Evolutionary conservation across 1,139 yeast species (phyloP), one percentile per base, ranked within the genome.

Genomic region (Spathaspora sp.): DNA sequence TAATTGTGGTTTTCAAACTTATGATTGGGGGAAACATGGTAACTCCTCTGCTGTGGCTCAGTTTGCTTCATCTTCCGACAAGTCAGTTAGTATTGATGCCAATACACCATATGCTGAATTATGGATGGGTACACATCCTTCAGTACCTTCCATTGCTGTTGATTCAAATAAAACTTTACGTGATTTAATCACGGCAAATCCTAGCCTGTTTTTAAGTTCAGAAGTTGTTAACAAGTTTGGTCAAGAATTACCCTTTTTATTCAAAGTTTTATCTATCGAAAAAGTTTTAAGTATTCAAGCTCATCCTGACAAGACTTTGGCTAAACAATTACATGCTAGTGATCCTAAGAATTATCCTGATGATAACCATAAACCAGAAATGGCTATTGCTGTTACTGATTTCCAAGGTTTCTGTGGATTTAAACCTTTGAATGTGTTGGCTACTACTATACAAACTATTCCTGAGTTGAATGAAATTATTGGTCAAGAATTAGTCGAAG

Each of bases 101-200:
- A 47, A 74, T 40, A 81, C 84, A 63, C 98, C 96, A 10, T 88
- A 88, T 58, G 95, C 96, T 33, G 95, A 88, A 65, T 76, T 93
- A 56, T 93, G 99, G 99, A 93, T 93, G 99, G 99, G 99, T 25
- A 90, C 98, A 25, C 99, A 93, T 62, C 95, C 96, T 44, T 86
- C 87, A 43, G 90, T 88, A 11, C 97, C 98, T 16, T 86, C 96
- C n/a, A 70, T 70, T 45, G 78, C 81, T 39, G 76, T 78, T 16
- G 78, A 73, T 25, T 67, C 74, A 33, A 82, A 82, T 36, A 70
- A 77, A 53, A 70, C 71, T 13, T 76, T 93, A 60, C 78, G 91
- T 51, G 88, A 86, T 15, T 65, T 89, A 42, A 80, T 91, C 43
- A 68, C 74, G 26, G 61, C 70, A 5, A 63, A 84, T 55, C 95